Percentiles rank a stretch among this genome's conserved stretches.
Evolutionary conservation across 2,329 filamentous ascomycete species (phyloP).

Genomic region (Dactylonectria macrodidyma): DNA sequence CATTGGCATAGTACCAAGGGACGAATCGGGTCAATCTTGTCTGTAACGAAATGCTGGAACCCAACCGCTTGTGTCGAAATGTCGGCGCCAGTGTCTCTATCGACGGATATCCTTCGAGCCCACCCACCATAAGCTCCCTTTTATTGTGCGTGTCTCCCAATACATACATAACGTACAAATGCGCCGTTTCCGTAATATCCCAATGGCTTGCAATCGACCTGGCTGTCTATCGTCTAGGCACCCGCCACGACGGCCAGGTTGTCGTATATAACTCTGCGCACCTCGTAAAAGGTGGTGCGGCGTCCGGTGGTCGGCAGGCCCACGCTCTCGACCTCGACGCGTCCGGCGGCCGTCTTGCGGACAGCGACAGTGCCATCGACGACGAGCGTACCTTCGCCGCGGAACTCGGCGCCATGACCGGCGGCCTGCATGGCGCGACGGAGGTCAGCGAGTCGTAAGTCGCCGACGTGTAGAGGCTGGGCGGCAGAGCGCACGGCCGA

Average conservation of each 20-base stretch:
- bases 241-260: conserved; percentile 92
- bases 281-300: conserved; percentile 84
- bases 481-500: conserved; percentile 83
- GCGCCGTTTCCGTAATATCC: conserved; percentile 16
- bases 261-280: conserved; percentile 93
- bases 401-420: conserved; percentile 91
- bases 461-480: conserved; percentile 94
- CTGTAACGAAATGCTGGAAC: background rate
- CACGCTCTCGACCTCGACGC: conserved; percentile 88
- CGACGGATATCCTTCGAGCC: conserved; percentile 2
- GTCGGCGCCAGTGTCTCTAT: conserved; percentile 3
- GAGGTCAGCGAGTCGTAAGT: conserved; percentile 89
- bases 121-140: conserved; percentile 27
- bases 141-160: conserved; percentile 21
- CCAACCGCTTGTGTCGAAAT: conserved; percentile 1
- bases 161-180: conserved; percentile 27
- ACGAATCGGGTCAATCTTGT: background rate
- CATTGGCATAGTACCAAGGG: background rate
- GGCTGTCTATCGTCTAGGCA: conserved; percentile 56
- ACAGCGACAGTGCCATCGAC: conserved; percentile 92
- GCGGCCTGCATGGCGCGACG: conserved; percentile 85
- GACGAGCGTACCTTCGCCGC: conserved; percentile 91
- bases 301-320: conserved; percentile 60
- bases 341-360: conserved; percentile 87
- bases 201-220: background rate